Evolutionary conservation across 495 filamentous ascomycete species (phyloP), one percentile per base, ranked within the genome.

Genomic region (Aspergillus cavernicola): DNA sequence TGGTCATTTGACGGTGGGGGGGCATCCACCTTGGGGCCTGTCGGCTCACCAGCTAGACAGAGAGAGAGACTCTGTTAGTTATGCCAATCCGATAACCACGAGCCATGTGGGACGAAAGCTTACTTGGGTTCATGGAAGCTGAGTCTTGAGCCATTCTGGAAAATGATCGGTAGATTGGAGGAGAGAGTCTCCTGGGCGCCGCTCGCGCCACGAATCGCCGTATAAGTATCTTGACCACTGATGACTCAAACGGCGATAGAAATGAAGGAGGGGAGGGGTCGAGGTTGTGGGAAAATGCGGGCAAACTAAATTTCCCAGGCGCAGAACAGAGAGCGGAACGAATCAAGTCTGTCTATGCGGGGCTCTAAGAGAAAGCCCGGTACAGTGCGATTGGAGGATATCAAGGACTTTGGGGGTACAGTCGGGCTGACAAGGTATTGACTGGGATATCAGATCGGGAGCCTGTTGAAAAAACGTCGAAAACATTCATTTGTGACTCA

Each of bases 91-190:
- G 9, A 38, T 13, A 23, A 24, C 33, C 13, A 29, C 29, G n/a
- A 36, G 33, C 6, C 20, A 44, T 12, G 13, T 29, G 28, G 36
- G 26, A 46, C 20, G 22, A 15, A 36, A 36, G 66, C 78, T 62
- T 65, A 81, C 78, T 76, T 47, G 78, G 77, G 53, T 79, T 80
- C 50, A 74, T 73, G 60, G 79, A 76, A 43, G 73, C 80, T 63
- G 78, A 75, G 64, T 79, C 75, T 28, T 79, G 77, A 68, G 82
- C 77, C 82, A 84, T 85, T 68, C 67, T 81, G 54, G 74, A 68
- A 62, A 70, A 73, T 62, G 69, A 63, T 69, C 72, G 68, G 69
- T 71, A 70, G 58, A 60, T 56, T 58, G 66, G 67, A 66, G 63
- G 63, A 68, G 70, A 45, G 35, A 72, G 57, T 73, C 73, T 75